Evolutionary conservation across 805 yeast species (phyloP).

Genomic region (Candida rishiriensis): DNA sequence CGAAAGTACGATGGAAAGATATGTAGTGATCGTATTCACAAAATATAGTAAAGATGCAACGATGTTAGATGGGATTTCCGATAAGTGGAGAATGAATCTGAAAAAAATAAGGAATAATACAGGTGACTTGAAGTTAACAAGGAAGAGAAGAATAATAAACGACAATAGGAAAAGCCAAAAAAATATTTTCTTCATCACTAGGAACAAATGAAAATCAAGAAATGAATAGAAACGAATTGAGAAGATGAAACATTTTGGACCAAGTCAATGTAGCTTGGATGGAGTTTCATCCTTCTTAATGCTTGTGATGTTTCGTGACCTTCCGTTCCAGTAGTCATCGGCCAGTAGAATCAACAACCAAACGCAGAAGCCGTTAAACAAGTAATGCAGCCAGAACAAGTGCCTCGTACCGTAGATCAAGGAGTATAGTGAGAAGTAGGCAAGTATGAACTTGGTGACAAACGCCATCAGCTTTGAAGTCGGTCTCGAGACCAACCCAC

Average conservation of each 20-base stretch:
- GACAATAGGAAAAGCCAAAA: neutral
- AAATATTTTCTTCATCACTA: neutral
- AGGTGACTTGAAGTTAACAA: neutral
- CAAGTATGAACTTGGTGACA: constrained; percentile 35
- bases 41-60: too few species aligned
- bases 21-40: too few species aligned
- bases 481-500: constrained; percentile 40
- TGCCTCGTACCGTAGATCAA: constrained; percentile 74
- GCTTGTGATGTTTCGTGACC: constrained; percentile 9
- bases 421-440: constrained; percentile 56
- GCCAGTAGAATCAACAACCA: constrained; percentile 35
- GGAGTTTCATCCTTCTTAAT: constrained; percentile 15
- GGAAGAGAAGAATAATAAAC: neutral
- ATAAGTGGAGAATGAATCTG: neutral
- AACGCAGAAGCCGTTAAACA: constrained; percentile 61
- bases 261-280: constrained; percentile 15
- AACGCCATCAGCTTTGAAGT: constrained; percentile 21
- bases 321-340: constrained; percentile 23
- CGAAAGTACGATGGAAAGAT: neutral
- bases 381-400: constrained; percentile 79
- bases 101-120: neutral
- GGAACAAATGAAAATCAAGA: too few species aligned
- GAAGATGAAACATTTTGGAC: neutral
- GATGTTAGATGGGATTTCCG: too few species aligned
- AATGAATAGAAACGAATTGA: neutral